Base-by-base conservation (phyloP, 179 eudicot genomes). In the Drosera spatulata region DNA sequence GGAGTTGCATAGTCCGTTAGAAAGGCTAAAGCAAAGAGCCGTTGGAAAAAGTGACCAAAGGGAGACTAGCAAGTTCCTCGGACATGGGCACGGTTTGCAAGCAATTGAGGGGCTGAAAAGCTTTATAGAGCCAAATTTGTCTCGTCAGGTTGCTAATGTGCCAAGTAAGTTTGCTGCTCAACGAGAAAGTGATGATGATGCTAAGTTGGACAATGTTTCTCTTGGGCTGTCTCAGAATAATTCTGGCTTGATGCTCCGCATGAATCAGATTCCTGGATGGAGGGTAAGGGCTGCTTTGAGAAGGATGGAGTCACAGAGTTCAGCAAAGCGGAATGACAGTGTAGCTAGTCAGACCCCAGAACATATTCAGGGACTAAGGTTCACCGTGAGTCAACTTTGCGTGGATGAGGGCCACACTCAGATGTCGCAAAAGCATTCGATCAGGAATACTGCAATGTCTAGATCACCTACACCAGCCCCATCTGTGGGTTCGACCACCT, bases 281-380 rank as follows among this genome's bases (percentile, higher is more conserved):
- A 63, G 59, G 39, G 59, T 58, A 10, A 68, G 64, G 68, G 66
- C 61, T 11, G 58, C 1, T 10, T 56, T 48, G 42, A 63, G 53
- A 56, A 62, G 68, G 48, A 55, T 65, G 10, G 67, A 59, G 48
- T 70, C 71, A 22, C 51, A 56, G 50, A 68, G 59, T 44, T 15
- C 41, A 62, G 14, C 45, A 5, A 53, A 64, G 39, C 53, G 61
- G 61, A 53, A 22, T 52, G 41, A 39, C 58, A 55, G 63, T 46
- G 58, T 54, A 10, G 42, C 64, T 50, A 58, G 66, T 60, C 75
- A 65, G 49, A 56, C 46, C 45, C 61, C 55, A 22, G 66, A 70
- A n/a, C 65, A 52, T 39, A 47, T 63, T 49, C 73, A 58, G 67
- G 77, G 67, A 2, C 53, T 66, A 50, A 73, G 72, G 59, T 44